A percentile compares a stretch with the other conserved stretches of the same genome.
These are phyloP conservation scores for Russula earlei DNA, from an alignment of 768 basidiomycete genomes.

Conservation along the genomic window DNA sequence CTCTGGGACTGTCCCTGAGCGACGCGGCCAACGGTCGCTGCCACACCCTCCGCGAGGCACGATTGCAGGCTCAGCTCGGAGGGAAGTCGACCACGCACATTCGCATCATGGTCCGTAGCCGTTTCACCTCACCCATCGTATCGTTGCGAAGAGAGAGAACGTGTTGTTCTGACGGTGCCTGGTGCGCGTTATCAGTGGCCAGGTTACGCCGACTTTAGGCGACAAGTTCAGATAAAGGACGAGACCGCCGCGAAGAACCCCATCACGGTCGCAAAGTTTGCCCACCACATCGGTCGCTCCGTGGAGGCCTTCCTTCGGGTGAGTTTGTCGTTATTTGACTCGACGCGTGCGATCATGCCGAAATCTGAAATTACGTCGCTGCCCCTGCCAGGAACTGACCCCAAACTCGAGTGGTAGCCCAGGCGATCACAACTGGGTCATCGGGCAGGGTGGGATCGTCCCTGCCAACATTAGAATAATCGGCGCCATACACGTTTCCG, in stretches of 20 bases:
- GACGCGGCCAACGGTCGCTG: conserved; percentile 2
- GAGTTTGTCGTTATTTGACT: not conserved
- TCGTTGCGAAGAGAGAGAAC: not conserved
- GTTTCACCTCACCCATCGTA: not conserved
- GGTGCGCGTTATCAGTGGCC: conserved; percentile 6
- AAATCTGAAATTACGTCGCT: not conserved
- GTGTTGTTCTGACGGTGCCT: not conserved
- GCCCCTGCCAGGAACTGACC: not conserved
- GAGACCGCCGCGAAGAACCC: conserved; percentile 1
- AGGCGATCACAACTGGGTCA: not conserved
- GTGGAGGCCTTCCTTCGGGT: conserved; percentile 10
- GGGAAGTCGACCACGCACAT: conserved; percentile 5
- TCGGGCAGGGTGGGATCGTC: not conserved
- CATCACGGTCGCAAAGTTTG: conserved; percentile 9
- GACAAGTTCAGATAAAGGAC: conserved; percentile 14
- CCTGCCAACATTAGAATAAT: conserved; percentile 1
- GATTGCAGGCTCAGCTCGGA: not conserved
- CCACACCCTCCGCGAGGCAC: not conserved
- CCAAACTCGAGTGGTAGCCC: not conserved
- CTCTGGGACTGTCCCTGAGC: not conserved
- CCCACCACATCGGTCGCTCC: conserved; percentile 7
- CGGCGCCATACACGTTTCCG: conserved; percentile 12
- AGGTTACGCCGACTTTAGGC: conserved; percentile 2
- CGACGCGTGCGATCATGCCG: not conserved
- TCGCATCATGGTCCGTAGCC: conserved; percentile 6